Base-by-base conservation (phyloP, 306 rosid species). In the Styphnolobium japonicum region DNA sequence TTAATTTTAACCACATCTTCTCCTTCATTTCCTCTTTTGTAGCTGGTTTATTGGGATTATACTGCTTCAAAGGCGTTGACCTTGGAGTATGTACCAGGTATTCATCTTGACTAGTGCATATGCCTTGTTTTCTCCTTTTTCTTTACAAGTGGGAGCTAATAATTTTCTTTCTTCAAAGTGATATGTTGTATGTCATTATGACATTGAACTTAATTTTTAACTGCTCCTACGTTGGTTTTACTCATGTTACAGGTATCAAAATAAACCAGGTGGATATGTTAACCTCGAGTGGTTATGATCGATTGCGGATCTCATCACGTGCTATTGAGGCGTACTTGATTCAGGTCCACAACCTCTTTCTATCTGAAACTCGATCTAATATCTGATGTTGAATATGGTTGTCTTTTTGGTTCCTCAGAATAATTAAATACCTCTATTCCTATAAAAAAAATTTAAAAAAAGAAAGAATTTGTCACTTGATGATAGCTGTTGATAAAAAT, bases 1-100 rank as follows among this genome's bases (percentile, higher is more conserved):
- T 77, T 43, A 75, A 18, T 40, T n/a, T 80, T 56, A 18, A 58
- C 37, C 52, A 15, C 69, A 8, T 53, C 7, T 25, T 63, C 57
- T 23, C 34, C 31, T 55, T 85, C 49, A 19, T 69, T 80, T 81
- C 10, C 75, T 21, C 48, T 31, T 10, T 79, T 85, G 80, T 83
- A 94, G 98, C 86, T 79, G 73, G 93, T 94, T 66, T 92, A 67
- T 83, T 94, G 98, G 98, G 98, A 94, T 83, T 94, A 94, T 43
- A 94, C 98, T 57, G 97, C 97, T 57, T 15, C 36, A 31, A 94
- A 94, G 84, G 97, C 89, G 76, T 79, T 94, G 92, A 89, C 97
- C 46, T 86, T 94, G 92, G 98, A 94, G 83, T 94, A 94, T 78
- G 93, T 88, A 61, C 98, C 98, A 94, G 98, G 98, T 94, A 88